Evolutionary conservation across 495 filamentous ascomycete genomes (phyloP), one percentile per base, ranked within the genome.

Genomic region (Neurospora sp.): DNA sequence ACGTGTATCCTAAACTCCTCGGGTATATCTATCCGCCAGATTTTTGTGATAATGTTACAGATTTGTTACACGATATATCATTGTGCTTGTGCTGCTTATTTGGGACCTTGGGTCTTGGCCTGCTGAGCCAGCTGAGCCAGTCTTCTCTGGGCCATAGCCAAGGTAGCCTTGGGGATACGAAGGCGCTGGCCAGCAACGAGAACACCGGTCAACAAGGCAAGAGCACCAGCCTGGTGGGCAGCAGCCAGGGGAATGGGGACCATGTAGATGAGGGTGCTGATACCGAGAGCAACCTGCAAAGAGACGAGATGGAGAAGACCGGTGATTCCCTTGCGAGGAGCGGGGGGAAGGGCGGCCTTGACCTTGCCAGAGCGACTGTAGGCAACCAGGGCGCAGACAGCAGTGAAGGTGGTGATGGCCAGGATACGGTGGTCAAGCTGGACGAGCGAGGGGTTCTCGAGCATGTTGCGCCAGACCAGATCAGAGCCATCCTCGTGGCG

Each of bases 401-500:
- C 87, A 20, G 90, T 90, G 83, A 98, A 97, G 8, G 96, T 97
- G 3, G 92, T 93, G 70, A 88, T 93, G 68, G 96, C 96, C 20
- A 97, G 85, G 73, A 95, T 91, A n/a, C 96, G 90, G 84, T 99
- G 96, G 80, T 99, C 92, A 35, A 99, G 87, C 81, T 99, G 96
- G 10, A 97, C 96, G 9, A 94, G 86, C 0, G 93, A 94, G 9
- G 96, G 96, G 82, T 99, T 99, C 85, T 98, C 96, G 12, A 97
- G 90, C 87, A 93, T 90, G 84, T 98, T 99, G 74, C 96, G 89
- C 96, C 96, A 99, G 89, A 90, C 92, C 44, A 97, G 81, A 78
- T 99, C 96, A 40, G 89, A 89, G 0, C 78, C 78, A 79, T 97
- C 94, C 47, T 89, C 85, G 68, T 85, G 87, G 70, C 92, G 93